Conservation (phyloP, 2,329 filamentous ascomycete species). For the Trichoderma brevicompactum region DNA sequence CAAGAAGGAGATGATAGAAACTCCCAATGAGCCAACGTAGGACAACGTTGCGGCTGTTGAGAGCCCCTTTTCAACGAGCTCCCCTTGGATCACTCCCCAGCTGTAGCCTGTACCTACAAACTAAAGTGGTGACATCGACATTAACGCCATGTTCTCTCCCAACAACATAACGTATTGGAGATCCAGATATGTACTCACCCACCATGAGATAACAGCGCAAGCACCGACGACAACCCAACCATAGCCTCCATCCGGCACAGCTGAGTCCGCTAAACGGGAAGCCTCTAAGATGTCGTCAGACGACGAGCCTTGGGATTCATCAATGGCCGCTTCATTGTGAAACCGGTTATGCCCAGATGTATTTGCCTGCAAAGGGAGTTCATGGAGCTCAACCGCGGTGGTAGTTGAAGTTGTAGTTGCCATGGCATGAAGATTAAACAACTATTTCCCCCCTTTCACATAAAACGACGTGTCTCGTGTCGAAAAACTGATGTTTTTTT, state of each 20-base stretch:
- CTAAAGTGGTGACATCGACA: background rate
- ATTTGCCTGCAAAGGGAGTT: background rate
- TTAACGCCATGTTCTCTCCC: background rate
- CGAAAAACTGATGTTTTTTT: background rate
- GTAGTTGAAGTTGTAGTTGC: slow-evolving; percentile 17
- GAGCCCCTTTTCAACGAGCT: slow-evolving; percentile 54
- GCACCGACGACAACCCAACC: slow-evolving; percentile 37
- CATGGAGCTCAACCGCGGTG: slow-evolving; percentile 21
- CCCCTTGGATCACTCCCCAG: slow-evolving; percentile 65
- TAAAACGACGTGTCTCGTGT: background rate
- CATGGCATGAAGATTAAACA: background rate
- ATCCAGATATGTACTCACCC: slow-evolving; percentile 37
- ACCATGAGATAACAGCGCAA: slow-evolving; percentile 44
- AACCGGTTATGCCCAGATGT: slow-evolving; percentile 1
- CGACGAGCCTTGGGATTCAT: background rate
- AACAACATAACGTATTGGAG: too few species aligned
- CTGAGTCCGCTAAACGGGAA: slow-evolving; percentile 26
- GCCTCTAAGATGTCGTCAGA: slow-evolving; percentile 25
- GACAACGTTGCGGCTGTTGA: slow-evolving; percentile 57
- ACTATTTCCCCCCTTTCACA: background rate
- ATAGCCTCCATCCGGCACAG: slow-evolving; percentile 37
- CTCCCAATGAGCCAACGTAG: slow-evolving; percentile 60
- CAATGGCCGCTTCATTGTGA: background rate
- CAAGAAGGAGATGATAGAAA: slow-evolving; percentile 54
- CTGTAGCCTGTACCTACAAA: slow-evolving; percentile 60